Percentiles rank a stretch among this genome's conserved stretches.
These are phyloP conservation scores for Phytophthora uliginosa DNA, from an alignment of 352 stramenopile genomes.

Conservation along the genomic window DNA sequence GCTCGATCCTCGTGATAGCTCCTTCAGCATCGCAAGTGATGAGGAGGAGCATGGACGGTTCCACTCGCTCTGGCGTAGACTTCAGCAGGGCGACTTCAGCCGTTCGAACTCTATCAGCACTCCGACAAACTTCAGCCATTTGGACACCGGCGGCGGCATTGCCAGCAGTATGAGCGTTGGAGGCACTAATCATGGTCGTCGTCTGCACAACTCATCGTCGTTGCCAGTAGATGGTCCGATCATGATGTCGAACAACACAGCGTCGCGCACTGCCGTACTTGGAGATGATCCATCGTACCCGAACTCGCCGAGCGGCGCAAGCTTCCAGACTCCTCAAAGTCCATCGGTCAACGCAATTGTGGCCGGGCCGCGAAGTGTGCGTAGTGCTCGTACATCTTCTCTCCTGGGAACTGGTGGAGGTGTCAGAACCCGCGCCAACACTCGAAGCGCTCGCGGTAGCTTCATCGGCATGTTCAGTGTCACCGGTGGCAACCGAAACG, in stretches of 20 bases:
- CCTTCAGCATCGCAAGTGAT: slow-evolving; percentile 66
- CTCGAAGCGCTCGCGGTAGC: slow-evolving; percentile 43
- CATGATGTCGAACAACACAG: slow-evolving; percentile 45
- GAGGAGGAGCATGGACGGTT: slow-evolving; percentile 77
- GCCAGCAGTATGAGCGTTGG: slow-evolving; percentile 30
- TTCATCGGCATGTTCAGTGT: slow-evolving; percentile 47
- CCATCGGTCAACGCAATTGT: slow-evolving; percentile 41
- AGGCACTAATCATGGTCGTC: slow-evolving; percentile 30
- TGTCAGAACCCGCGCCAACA: slow-evolving; percentile 28
- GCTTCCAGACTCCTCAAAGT: slow-evolving; percentile 63
- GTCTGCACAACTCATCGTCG: slow-evolving; percentile 39
- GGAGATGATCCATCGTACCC: slow-evolving; percentile 65
- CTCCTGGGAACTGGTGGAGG: slow-evolving; percentile 27
- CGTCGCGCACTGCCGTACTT: slow-evolving; percentile 47
- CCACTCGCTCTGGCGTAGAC: slow-evolving; percentile 74
- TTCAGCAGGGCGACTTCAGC: slow-evolving; percentile 74
- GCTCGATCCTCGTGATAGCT: slow-evolving; percentile 54
- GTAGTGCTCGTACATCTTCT: slow-evolving; percentile 35
- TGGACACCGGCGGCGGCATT: slow-evolving; percentile 41
- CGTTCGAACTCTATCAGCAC: slow-evolving; percentile 76
- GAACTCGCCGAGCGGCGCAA: slow-evolving; percentile 68
- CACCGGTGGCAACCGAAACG: slow-evolving; percentile 29
- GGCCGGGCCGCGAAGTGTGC: slow-evolving; percentile 32
- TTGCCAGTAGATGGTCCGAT: slow-evolving; percentile 48
- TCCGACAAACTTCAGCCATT: slow-evolving; percentile 46